Evolutionary conservation across 495 filamentous ascomycete species (phyloP), one percentile per base, ranked within the genome.

Genomic region (Aspergillus incahuasiensis): DNA sequence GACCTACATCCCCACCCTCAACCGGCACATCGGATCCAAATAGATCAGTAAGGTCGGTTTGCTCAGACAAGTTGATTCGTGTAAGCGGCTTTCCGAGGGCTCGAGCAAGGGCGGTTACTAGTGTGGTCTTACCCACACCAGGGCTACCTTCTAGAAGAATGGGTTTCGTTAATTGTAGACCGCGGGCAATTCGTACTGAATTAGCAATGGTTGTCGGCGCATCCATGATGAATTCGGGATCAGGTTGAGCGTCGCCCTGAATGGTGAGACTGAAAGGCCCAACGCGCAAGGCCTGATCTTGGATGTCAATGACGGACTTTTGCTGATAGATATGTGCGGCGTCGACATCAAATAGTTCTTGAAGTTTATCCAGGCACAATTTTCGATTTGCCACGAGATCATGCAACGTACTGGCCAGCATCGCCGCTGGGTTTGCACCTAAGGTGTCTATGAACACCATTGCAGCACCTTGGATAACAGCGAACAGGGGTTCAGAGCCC

Each of bases 21-120:
- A 95, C 82, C 1, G 95, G 95, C 2, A 96, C 89, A 76, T 99
- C 95, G 5, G 92, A 96, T 38, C 95, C 95, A 69, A 99, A 99
- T 9, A 99, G 73, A 65, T 99, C 95, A 76, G 96, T 94, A 19
- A 99, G 74, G 62, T 99, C 95, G 1, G 95, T 97, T 71, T 99
- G 95, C 58, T 97, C 95, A 0, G 94, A 97, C 54, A 99, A 77
- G 64, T 99, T 99, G 68, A 99, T 96, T 56, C 95, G 82, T 20
- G 88, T 95, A 40, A 99, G 76, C 16, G 88, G 84, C 48, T 86
- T 85, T 18, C 90, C 89, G 59, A 89, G 82, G 22, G 87, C 83
- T 57, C 79, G 79, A 1, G 94, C 89, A 47, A 97, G 78, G 5
- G 91, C 92, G 18, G 85, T 86, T 5, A 99, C 80, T 7, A 99